Base-by-base conservation (phyloP, 345 rosid species). In the Sisymbrium irio region DNA sequence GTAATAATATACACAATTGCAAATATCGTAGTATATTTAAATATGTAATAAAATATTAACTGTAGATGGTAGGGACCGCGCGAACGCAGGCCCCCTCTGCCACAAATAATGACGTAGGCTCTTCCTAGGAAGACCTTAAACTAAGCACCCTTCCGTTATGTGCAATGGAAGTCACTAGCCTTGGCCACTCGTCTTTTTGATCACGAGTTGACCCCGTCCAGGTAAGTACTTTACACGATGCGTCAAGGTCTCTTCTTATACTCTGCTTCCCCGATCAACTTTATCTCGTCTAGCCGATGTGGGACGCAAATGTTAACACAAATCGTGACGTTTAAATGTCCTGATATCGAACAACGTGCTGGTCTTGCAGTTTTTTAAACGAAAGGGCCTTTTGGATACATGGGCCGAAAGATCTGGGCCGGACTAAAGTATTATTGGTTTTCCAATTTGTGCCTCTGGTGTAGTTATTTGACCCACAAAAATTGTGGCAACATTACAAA, bases 81-180 rank as follows among this genome's bases (percentile, higher is more conserved):
- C 62, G 62, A 57, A 57, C 62, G 62, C 62, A 57, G 22, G 14
- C 25, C 62, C 62, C 62, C 41, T 57, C 62, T 57, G 25, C 41
- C 62, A 57, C 62, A 57, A 32, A 57, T 59, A 37, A 36, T 59
- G 45, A 59, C 64, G 30, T 6, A 51, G 57, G 33, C 57, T 51
- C 57, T 51, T 12, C 14, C 57, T 5, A 33, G 57, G 7, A 25
- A 25, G 57, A 51, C 57, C 57, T 51, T 51, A 51, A 25, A 17
- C 57, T 51, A 25, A 51, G 57, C 57, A 51, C 33, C 57, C 57
- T 33, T 51, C 57, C 57, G 4, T 25, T 22, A 2, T 1, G 57
- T 51, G 57, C 57, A 51, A 51, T 51, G 57, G 33, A 51, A 33
- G 57, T 51, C 57, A 22, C 17, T 51, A 51, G 57, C 57, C 57